Evolutionary conservation across 2,329 filamentous ascomycete genomes (phyloP).

Genomic region (Fusarium oligoseptatum): DNA sequence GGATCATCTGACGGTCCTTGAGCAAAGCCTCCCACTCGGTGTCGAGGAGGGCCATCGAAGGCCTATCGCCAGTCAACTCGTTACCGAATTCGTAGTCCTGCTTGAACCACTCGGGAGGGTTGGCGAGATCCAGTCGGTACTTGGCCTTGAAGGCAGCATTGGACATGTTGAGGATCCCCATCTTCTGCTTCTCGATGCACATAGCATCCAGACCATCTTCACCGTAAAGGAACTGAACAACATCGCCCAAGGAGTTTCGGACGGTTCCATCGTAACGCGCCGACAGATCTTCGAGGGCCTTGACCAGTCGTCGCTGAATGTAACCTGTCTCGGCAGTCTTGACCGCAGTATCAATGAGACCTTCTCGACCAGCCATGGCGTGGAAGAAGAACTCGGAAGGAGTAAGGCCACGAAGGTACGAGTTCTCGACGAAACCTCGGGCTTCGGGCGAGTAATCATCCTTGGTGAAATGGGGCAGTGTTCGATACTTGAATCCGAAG

Average conservation of each 20-base stretch:
- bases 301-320: conserved; percentile 97
- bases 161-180: conserved; percentile 88
- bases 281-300: conserved; percentile 97
- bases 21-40: conserved; percentile 86
- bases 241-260: conserved; percentile 94
- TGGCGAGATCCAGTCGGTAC: conserved; percentile 83
- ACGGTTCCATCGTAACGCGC: conserved; percentile 98
- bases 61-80: conserved; percentile 88
- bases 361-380: conserved; percentile 99
- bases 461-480: conserved; percentile 97
- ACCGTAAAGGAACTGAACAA: conserved; percentile 97
- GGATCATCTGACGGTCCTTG: conserved; percentile 81
- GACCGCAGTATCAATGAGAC: conserved; percentile 99
- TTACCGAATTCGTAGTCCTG: conserved; percentile 79
- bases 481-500: conserved; percentile 98
- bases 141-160: conserved; percentile 82
- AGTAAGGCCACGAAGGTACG: conserved; percentile 94
- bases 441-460: conserved; percentile 98
- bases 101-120: conserved; percentile 71
- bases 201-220: conserved; percentile 96
- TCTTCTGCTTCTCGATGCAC: conserved; percentile 91
- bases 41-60: conserved; percentile 88
- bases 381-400: conserved; percentile 99
- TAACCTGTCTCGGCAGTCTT: conserved; percentile 99
- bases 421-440: conserved; percentile 98